phyloP scores from a whole-genome alignment of 331 rosid species.

The Pyrus hybrid region DNA sequence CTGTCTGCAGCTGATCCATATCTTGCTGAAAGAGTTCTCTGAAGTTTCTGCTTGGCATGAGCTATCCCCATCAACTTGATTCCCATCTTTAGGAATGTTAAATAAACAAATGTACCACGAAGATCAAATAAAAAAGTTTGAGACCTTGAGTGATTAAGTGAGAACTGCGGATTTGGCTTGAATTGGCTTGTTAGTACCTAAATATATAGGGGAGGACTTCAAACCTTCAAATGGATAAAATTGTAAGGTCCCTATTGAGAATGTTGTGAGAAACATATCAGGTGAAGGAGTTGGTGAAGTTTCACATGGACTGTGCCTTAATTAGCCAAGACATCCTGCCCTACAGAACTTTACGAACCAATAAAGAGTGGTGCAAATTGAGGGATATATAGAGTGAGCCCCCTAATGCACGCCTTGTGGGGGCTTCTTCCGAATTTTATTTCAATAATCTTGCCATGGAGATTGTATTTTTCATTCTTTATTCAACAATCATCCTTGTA shows the following conservation, averaged over 20 bases:
- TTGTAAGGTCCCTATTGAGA: slow-evolving; percentile 20
- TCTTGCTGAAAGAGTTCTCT: slow-evolving; percentile 71
- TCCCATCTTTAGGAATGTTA: slow-evolving; percentile 32
- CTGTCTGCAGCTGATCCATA: slow-evolving; percentile 40
- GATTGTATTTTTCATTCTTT: no score
- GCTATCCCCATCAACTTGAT: slow-evolving; percentile 58
- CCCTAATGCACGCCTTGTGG: no score
- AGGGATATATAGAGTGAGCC: not conserved
- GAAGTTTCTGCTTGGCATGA: slow-evolving; percentile 69
- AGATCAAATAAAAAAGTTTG: not conserved
- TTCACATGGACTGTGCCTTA: slow-evolving; percentile 72
- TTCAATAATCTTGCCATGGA: no score
- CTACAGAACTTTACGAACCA: slow-evolving; percentile 38
- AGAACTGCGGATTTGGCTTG: slow-evolving; percentile 26
- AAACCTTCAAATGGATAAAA: slow-evolving; percentile 16
- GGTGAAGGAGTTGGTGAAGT: slow-evolving; percentile 47
- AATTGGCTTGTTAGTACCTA: slow-evolving; percentile 23
- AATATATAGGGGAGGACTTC: slow-evolving; percentile 14
- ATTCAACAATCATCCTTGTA: no score
- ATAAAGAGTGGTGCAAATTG: slow-evolving; percentile 35
- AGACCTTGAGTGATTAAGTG: not conserved
- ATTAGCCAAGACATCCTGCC: slow-evolving; percentile 48
- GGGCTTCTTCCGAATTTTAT: no score
- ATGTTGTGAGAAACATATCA: slow-evolving; percentile 67
- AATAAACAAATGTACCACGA: slow-evolving; percentile 1